Evolutionary conservation across 225 moss, liverwort and hornwort genomes (phyloP).

Genomic region (Thuidium tamariscinum): DNA sequence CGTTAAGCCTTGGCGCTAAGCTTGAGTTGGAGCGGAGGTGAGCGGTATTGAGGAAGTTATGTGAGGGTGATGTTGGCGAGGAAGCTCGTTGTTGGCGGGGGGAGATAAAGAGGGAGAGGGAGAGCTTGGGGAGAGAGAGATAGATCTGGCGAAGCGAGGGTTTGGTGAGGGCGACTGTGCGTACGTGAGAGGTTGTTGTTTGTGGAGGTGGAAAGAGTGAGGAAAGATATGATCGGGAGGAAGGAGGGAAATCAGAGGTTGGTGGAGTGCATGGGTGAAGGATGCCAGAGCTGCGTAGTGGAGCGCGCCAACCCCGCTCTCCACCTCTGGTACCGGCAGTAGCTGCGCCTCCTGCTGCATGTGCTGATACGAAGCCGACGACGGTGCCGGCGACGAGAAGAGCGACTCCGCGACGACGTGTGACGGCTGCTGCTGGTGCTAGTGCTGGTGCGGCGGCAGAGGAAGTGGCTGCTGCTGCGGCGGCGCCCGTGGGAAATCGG

Average conservation of each 20-base stretch:
- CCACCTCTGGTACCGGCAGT: constrained; percentile 49
- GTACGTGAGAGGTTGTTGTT: background rate
- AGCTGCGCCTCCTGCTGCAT: constrained; percentile 25
- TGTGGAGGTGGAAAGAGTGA: background rate
- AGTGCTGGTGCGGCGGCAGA: constrained; percentile 5
- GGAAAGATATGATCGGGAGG: constrained; percentile 62
- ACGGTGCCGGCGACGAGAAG: constrained; percentile 35
- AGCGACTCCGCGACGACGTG: constrained; percentile 52
- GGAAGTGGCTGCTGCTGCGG: constrained; percentile 11
- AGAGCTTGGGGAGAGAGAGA: background rate
- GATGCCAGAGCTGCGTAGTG: constrained; percentile 99
- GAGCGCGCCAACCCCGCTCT: constrained; percentile 99
- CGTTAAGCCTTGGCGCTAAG: background rate
- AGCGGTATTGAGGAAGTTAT: background rate
- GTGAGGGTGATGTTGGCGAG: background rate
- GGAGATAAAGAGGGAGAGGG: background rate
- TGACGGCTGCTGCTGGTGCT: constrained; percentile 10
- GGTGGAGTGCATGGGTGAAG: constrained; percentile 99
- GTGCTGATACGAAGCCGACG: constrained; percentile 15
- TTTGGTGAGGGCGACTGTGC: background rate
- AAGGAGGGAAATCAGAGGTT: constrained; percentile 27
- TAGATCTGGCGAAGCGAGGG: background rate
- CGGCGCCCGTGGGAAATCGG: constrained; percentile 40
- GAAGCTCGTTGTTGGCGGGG: background rate
- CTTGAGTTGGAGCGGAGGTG: background rate